Evolutionary conservation across 495 filamentous ascomycete species (phyloP).

Genomic region (Trichoderma parareesei): DNA sequence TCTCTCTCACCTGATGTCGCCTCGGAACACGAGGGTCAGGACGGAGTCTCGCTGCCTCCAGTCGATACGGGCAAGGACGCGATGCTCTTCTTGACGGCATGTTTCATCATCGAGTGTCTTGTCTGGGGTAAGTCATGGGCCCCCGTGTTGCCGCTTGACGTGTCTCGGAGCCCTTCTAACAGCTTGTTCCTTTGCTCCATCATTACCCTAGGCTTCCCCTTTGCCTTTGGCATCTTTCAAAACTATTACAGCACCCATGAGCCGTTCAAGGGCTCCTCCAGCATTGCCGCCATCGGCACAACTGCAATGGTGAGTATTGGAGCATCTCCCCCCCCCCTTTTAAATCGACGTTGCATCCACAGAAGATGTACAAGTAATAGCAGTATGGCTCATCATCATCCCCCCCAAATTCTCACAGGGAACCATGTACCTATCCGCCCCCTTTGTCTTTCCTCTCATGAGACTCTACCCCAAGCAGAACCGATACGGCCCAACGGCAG

Average conservation of each 20-base stretch:
- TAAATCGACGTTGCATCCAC: too few species aligned
- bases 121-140: constrained; percentile 50
- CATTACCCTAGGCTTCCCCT: constrained; percentile 47
- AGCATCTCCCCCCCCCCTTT: constrained; percentile 6
- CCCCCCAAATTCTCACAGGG: too few species aligned
- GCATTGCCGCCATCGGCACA: constrained; percentile 36
- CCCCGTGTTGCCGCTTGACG: neutral
- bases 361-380: too few species aligned
- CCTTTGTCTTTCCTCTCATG: constrained; percentile 30
- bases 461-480: constrained; percentile 21
- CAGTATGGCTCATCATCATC: neutral
- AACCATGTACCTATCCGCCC: constrained; percentile 43
- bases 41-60: constrained; percentile 39
- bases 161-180: too few species aligned
- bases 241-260: constrained; percentile 36
- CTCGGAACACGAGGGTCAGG: constrained; percentile 4
- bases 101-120: constrained; percentile 57
- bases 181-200: too few species aligned
- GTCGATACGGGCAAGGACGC: constrained; percentile 55
- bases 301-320: constrained; percentile 25
- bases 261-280: constrained; percentile 27
- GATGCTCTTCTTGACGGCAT: constrained; percentile 55
- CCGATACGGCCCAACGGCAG: constrained; percentile 28
- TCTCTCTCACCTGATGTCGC: neutral
- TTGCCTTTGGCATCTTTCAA: constrained; percentile 48